Evolutionary conservation across 352 stramenopile genomes (phyloP).

Genomic region (Phytophthora europaea): DNA sequence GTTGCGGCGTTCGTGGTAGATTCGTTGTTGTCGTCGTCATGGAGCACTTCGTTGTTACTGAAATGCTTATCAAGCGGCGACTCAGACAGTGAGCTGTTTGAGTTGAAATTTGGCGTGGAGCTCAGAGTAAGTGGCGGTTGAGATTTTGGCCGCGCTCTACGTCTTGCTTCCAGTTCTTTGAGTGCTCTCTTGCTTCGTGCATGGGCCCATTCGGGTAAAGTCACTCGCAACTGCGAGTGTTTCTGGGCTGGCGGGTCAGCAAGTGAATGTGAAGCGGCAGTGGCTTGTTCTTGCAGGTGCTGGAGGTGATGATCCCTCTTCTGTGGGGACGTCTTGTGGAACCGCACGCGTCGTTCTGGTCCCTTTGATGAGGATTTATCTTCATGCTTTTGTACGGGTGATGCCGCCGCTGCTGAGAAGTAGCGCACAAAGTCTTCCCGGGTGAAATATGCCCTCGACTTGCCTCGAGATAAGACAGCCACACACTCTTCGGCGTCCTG

Average conservation of each 20-base stretch:
- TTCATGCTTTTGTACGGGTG: slow-evolving; percentile 3
- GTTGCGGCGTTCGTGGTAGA: background rate
- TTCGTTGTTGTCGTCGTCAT: slow-evolving; percentile 24
- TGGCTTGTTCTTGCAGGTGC: slow-evolving; percentile 21
- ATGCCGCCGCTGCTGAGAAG: slow-evolving; percentile 28
- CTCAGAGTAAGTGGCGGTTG: slow-evolving; percentile 33
- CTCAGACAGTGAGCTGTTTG: slow-evolving; percentile 18
- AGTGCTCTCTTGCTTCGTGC: slow-evolving; percentile 75
- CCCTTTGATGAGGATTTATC: background rate
- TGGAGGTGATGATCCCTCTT: slow-evolving; percentile 27
- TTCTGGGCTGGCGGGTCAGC: slow-evolving; percentile 8
- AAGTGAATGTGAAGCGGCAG: slow-evolving; percentile 19
- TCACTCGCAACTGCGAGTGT: slow-evolving; percentile 41
- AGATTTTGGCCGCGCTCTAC: slow-evolving; percentile 9
- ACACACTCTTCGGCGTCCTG: slow-evolving; percentile 62
- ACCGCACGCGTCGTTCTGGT: slow-evolving; percentile 7
- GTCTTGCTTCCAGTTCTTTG: slow-evolving; percentile 55
- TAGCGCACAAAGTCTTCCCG: slow-evolving; percentile 65
- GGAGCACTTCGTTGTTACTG: slow-evolving; percentile 28
- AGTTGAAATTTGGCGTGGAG: slow-evolving; percentile 33
- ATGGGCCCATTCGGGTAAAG: slow-evolving; percentile 69
- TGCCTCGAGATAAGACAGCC: slow-evolving; percentile 38
- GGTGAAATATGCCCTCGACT: slow-evolving; percentile 63
- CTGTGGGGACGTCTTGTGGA: slow-evolving; percentile 17
- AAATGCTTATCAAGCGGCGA: slow-evolving; percentile 11